Conservation (phyloP, 2,329 filamentous ascomycete species). For the Colletotrichum melonis region DNA sequence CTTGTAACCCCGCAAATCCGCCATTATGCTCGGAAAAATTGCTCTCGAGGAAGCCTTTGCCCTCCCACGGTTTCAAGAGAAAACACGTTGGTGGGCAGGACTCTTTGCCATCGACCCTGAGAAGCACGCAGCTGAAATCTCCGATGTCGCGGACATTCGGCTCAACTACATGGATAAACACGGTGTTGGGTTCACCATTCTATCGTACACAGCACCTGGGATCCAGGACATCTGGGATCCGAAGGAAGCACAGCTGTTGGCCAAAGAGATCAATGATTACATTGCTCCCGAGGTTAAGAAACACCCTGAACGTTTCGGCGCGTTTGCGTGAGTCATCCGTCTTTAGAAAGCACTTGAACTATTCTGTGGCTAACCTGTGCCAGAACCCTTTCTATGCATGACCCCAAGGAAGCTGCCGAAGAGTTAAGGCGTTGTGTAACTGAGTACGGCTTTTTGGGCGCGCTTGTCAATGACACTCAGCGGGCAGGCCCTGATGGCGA, state of each 20-base stretch:
- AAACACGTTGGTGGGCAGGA: constrained; percentile 42
- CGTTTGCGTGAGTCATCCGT: constrained; percentile 53
- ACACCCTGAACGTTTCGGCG: constrained; percentile 54
- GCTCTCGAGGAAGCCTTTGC: constrained; percentile 70
- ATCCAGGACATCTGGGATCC: constrained; percentile 57
- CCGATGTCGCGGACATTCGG: constrained; percentile 47
- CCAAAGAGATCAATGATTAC: constrained; percentile 47
- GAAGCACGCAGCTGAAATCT: constrained; percentile 52
- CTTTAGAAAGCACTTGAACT: neutral
- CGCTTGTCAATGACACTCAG: constrained; percentile 71
- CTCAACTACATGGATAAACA: constrained; percentile 49
- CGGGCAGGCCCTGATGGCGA: constrained; percentile 65
- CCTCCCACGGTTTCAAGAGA: constrained; percentile 52
- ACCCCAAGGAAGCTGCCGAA: constrained; percentile 26
- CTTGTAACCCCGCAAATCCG: neutral
- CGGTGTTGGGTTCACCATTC: constrained; percentile 60
- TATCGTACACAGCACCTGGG: constrained; percentile 61
- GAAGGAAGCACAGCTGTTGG: constrained; percentile 52
- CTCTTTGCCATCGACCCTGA: constrained; percentile 11
- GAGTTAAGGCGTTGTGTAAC: constrained; percentile 66
- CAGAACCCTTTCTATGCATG: neutral
- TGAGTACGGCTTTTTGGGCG: constrained; percentile 71
- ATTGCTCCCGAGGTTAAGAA: constrained; percentile 25
- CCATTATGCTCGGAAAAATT: constrained; percentile 67
- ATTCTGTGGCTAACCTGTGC: neutral